Conservation (phyloP, 495 filamentous ascomycete species). For the Amniculicola lignicola region DNA sequence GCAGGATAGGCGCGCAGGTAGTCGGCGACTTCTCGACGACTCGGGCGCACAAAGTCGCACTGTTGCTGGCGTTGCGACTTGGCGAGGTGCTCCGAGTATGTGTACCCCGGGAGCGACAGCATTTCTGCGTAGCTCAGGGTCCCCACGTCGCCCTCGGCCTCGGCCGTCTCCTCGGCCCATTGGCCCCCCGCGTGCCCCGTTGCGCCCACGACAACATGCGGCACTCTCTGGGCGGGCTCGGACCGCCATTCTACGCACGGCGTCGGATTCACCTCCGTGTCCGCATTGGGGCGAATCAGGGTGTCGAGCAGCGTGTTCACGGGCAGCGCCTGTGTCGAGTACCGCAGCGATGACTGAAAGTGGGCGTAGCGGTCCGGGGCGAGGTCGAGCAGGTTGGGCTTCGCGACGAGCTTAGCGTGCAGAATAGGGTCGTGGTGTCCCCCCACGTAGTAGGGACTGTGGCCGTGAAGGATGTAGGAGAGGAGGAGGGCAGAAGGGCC, state of each 20-base stretch:
- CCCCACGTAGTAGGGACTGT: conserved; percentile 58
- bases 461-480: conserved; percentile 65
- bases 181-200: conserved; percentile 57
- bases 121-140: conserved; percentile 61
- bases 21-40: conserved; percentile 55
- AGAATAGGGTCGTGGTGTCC: conserved; percentile 62
- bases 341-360: conserved; percentile 61
- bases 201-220: conserved; percentile 59
- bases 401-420: conserved; percentile 51
- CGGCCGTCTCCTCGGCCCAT: conserved; percentile 59
- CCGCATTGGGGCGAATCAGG: conserved; percentile 60
- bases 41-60: conserved; percentile 56
- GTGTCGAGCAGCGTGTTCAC: conserved; percentile 65
- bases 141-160: conserved; percentile 49
- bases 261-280: conserved; percentile 52
- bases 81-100: conserved; percentile 55
- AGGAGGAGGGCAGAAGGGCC: conserved; percentile 66
- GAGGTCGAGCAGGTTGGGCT: conserved; percentile 49
- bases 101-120: conserved; percentile 63
- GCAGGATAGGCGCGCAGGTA: conserved; percentile 58
- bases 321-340: conserved; percentile 64
- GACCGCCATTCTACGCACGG: conserved; percentile 58
- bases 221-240: conserved; percentile 51
- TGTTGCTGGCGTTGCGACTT: conserved; percentile 45
- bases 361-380: conserved; percentile 51